Base-by-base conservation (phyloP, 768 basidiomycete genomes). In the Tulasnella calospora region DNA sequence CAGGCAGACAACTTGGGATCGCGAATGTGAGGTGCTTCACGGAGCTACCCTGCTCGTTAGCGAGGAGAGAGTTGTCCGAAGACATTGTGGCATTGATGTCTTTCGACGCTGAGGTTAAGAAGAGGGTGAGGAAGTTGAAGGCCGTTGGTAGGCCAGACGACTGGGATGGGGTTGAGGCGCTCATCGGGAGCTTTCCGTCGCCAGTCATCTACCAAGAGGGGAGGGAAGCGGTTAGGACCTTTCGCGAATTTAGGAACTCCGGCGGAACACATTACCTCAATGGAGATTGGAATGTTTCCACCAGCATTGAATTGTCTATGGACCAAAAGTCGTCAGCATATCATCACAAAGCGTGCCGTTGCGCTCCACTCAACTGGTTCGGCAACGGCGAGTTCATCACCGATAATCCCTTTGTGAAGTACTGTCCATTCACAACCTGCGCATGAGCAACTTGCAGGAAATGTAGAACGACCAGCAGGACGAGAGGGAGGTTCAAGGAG, bases 351-450 rank as follows among this genome's bases (percentile, higher is more conserved):
- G 23, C 44, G 71, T 36, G 41, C 17, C 44, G 36, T 23, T 17
- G 41, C 17, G 44, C 41, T 33, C 33, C 23, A 74, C 38, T 40
- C 51, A 40, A 74, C 73, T 57, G 44, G 73, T 74, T 46, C 23
- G 73, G 73, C 15, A 57, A 36, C 35, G 73, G 73, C n/a, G 73
- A 46, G 51, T 74, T 74, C 23, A 57, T 17, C n/a, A 74, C 44
- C 35, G 73, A 46, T 23, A 74, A 57, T n/a, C 73, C 73, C 35
- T 46, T 51, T 23, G 73, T 74, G 41, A 47, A 74, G 41, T 44
- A 74, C 23, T 74, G 73, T 23, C 73, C 73, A 51, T 74, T 74
- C 3, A 74, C 51, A 36, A 74, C 36, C 51, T 74, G 73, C 35
- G 41, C 73, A 23, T n/a, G 73, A 71, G 71, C 71, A 30, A 36